Evolutionary conservation across 129 eudicot genomes (phyloP), one percentile per base, ranked within the genome.

Genomic region (Daucus carota): DNA sequence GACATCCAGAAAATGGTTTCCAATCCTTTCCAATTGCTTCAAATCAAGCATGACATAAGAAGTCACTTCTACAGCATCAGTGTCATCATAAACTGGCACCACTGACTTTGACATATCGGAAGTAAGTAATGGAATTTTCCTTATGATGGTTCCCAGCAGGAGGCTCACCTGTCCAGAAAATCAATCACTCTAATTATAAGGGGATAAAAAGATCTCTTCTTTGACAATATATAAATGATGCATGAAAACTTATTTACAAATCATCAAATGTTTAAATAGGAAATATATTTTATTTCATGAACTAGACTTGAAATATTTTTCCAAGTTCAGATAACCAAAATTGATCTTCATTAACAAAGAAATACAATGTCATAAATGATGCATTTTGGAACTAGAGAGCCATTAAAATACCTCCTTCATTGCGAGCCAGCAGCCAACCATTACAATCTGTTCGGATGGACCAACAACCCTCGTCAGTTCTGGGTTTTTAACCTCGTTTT

Each of bases 351-450:
- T 70, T 43, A 18, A 69, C 11, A 22, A 70, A 70, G 24, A 36
- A 20, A 20, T 26, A n/a, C 12, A 70, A 70, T 41, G 31, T 44
- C 31, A 11, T n/a, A 18, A 36, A 11, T 20, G 26, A 69, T 69
- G 45, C 73, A 69, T 33, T 36, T 26, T n/a, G 38, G n/a, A 36
- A 69, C 44, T 69, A 22, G 44, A 38, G 31, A 69, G 29, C 31
- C 29, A 50, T 12, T 41, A n/a, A 13, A 45, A 65, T 84, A 95
- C 99, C 99, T 95, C 99, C 90, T 95, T 95, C 99, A 95, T 95
- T 18, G 99, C 97, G 42, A 95, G 97, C 99, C 99, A 95, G 84
- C 99, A 91, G 47, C 99, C 97, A 79, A 95, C 99, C 99, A 95
- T 95, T 8, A 95, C 92, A 87, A 86, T 90, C 94, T 95, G 99